Evolutionary conservation across 345 rosid genomes (phyloP).

Genomic region (Streptanthus diversifolius): DNA sequence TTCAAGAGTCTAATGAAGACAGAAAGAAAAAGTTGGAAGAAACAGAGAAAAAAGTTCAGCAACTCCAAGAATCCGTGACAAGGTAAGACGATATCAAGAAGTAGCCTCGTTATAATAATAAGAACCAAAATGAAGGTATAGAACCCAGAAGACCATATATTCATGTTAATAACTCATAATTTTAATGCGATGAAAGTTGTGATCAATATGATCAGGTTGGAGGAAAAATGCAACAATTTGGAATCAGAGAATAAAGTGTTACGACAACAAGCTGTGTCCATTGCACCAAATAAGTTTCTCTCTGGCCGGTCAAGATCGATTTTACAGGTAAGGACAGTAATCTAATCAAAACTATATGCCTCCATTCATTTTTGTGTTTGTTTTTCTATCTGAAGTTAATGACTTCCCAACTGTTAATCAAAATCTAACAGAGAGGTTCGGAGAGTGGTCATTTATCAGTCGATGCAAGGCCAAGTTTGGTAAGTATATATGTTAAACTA

Average conservation of each 20-base stretch:
- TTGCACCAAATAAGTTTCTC: constrained; percentile 84
- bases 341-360: neutral
- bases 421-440: constrained; percentile 51
- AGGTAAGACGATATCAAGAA: constrained; percentile 37
- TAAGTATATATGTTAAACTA: constrained; percentile 1
- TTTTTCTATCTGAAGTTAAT: neutral
- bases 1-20: constrained; percentile 47
- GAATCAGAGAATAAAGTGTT: constrained; percentile 92
- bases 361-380: neutral
- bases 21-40: constrained; percentile 55
- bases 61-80: constrained; percentile 67
- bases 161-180: neutral
- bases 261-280: constrained; percentile 84
- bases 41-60: constrained; percentile 61
- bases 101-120: neutral
- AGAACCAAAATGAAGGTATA: too few relatives aligned
- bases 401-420: neutral
- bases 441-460: constrained; percentile 62
- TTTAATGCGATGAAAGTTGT: neutral
- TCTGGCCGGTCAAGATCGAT: constrained; percentile 88
- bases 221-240: constrained; percentile 70
- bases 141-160: too few relatives aligned
- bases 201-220: constrained; percentile 47
- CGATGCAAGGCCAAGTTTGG: constrained; percentile 58
- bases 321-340: constrained; percentile 52